Evolutionary conservation across 2,329 filamentous ascomycete species (phyloP), one percentile per base, ranked within the genome.

Genomic region (Ophiosphaerella herpotricha): DNA sequence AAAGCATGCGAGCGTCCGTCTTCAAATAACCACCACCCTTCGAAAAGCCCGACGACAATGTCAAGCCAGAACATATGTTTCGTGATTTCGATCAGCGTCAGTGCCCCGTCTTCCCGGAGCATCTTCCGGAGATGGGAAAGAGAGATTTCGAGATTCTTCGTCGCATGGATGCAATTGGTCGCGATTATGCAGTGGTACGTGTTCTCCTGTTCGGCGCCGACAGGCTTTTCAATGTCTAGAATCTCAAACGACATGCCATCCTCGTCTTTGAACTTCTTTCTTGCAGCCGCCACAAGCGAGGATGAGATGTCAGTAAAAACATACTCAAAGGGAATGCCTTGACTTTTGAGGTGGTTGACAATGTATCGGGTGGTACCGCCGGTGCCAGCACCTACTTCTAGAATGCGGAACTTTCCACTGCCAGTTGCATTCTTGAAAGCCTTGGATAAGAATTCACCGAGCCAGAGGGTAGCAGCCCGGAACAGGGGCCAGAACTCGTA

Each of bases 1-100:
- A 69, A 35, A 1, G 59, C 60, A 42, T 72, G 62, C 7, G 39
- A 16, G 1, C 70, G 63, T 12, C 56, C 71, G 49, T 75, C 72
- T 1, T 71, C 60, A 39, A 73, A 73, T 1, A 71, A 48, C 74
- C 74, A 76, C 74, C 74, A 76, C 3, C 73, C 74, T 21, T 74
- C 72, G 1, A 76, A 56, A 7, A 75, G 48, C 5, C 74, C 74
- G 42, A 73, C 71, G 14, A 74, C 60, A 7, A 75, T 36, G 49
- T 76, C 72, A 5, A 66, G 50, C 64, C 66, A 72, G 48, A 51
- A 60, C 12, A 71, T 45, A 14, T 55, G 57, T 14, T 50, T 39
- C 0, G 70, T 75, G 14, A 73, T 35, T 43, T 74, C 73, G 1
- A 70, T 11, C 0, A 75, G 48, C 2, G 50, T 50, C 2, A 75